These are phyloP conservation scores for Penicillium sp. DNA, from an alignment of 2,329 filamentous ascomycete genomes.

Conservation along the genomic window DNA sequence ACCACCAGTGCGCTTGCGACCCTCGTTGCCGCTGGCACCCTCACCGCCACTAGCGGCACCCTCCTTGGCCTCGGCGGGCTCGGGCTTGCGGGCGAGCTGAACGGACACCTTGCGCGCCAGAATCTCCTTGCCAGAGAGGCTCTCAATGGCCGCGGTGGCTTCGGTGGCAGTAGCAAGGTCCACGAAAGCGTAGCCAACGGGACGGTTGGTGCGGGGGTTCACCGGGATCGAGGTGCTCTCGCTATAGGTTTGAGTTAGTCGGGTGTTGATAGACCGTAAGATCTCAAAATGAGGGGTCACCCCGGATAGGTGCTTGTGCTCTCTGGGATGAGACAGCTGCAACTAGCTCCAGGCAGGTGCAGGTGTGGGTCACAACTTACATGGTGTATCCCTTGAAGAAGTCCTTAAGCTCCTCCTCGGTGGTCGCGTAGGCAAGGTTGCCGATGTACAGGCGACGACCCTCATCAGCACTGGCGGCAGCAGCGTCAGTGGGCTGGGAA, in stretches of 20 bases:
- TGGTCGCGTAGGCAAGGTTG: conserved; percentile 99
- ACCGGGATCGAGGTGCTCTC: conserved; percentile 99
- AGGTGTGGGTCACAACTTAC: conserved; percentile 65
- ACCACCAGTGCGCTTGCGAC: conserved; percentile 66
- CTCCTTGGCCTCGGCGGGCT: conserved; percentile 82
- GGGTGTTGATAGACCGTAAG: neutral
- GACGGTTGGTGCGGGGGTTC: conserved; percentile 98
- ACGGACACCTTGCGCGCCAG: conserved; percentile 99
- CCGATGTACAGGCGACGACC: conserved; percentile 99
- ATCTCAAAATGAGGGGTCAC: conserved; percentile 1
- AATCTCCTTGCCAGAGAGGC: conserved; percentile 97
- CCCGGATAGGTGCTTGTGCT: neutral
- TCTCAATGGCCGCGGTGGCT: conserved; percentile 91
- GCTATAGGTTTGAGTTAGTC: conserved; percentile 58
- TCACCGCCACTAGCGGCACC: conserved; percentile 74
- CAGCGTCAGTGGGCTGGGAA: conserved; percentile 79
- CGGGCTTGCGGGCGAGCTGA: conserved; percentile 96
- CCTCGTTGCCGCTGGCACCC: conserved; percentile 70
- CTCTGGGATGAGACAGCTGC: neutral
- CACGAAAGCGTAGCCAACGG: conserved; percentile 98
- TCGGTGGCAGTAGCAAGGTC: conserved; percentile 93
- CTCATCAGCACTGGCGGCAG: conserved; percentile 96
- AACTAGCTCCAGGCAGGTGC: neutral
- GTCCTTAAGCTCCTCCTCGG: conserved; percentile 99
- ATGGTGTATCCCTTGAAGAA: conserved; percentile 99